Evolutionary conservation across 805 yeast species (phyloP), one percentile per base, ranked within the genome.

Genomic region (Saccharomycopsis olivae): DNA sequence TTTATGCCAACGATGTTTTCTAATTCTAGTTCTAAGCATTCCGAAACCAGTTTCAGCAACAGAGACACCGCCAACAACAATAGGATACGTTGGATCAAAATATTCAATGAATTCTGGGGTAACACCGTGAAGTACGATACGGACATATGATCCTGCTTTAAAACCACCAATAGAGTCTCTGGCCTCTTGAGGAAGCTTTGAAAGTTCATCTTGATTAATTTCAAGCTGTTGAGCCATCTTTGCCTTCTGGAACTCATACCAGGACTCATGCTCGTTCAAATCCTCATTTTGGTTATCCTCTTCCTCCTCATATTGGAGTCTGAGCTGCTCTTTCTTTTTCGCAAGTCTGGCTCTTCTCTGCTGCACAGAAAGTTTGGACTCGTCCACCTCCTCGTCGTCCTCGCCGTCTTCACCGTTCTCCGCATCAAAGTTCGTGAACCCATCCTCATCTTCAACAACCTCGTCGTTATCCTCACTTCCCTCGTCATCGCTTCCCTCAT

Each of bases 1-100:
- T 57, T 87, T 89, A 62, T 92, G 96, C 99, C 99, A 92, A 66
- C 98, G 78, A 58, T 92, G 99, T 61, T 96, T 78, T 75, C 96
- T 87, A 46, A 92, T 75, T 64, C 97, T 76, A 35, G 85, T 96
- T 55, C 85, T 89, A 64, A 87, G 68, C 54, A 83, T 80, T 4
- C 98, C 99, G 56, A 88, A 89, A 54, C 94, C 71, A 43, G 87
- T 81, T 57, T 92, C 99, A 4, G 95, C 85, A 28, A 92, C 75
- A 44, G 89, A 65, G 43, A 92, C 64, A 2, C 97, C 96, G 44
- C 99, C 99, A 51, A 94, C 62, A 14, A 92, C 73, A 21, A 92
- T 67, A 10, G 98, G 97, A 54, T 65, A 87, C 31, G 64, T 68
- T 2, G 98, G 94, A 53, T 86, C 79, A 54, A 92, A 83, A 57